A percentile compares a stretch with the other conserved stretches of the same genome.
Evolutionary conservation across 225 moss, liverwort and hornwort genomes (phyloP).

Genomic region (Rhytidiadelphus loreus): DNA sequence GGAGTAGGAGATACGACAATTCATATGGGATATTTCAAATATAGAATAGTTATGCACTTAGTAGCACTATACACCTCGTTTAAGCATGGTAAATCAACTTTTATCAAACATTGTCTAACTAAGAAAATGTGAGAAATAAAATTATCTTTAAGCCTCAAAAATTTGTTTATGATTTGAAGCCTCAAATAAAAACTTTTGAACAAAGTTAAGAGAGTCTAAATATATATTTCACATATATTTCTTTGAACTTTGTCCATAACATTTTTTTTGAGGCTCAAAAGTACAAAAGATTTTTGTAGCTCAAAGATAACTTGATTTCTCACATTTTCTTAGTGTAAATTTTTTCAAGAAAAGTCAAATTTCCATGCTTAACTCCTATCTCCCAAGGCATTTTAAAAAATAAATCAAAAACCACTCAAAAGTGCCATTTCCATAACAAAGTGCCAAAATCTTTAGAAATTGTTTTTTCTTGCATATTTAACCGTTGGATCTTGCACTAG

Average conservation of each 20-base stretch:
- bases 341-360: rapidly evolving
- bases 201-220: background rate
- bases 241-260: background rate
- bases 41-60: background rate
- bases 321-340: background rate
- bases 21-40: background rate
- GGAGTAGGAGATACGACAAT: background rate
- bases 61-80: background rate
- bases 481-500: rapidly evolving
- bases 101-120: too few species aligned
- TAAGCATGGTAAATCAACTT: background rate
- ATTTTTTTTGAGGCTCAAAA: background rate
- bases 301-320: background rate
- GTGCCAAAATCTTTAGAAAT: too few species aligned
- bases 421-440: too few species aligned
- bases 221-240: background rate
- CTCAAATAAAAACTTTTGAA: background rate
- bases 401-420: too few species aligned
- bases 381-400: too few species aligned
- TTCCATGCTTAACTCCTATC: too few species aligned
- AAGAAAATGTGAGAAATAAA: background rate
- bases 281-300: background rate
- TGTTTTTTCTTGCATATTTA: too few species aligned
- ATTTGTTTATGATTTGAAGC: rapidly evolving
- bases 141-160: rapidly evolving